Percentiles rank a stretch among this genome's conserved stretches.
Conservation (phyloP, 2,329 filamentous ascomycete species). For the Xylariaceae sp. region DNA sequence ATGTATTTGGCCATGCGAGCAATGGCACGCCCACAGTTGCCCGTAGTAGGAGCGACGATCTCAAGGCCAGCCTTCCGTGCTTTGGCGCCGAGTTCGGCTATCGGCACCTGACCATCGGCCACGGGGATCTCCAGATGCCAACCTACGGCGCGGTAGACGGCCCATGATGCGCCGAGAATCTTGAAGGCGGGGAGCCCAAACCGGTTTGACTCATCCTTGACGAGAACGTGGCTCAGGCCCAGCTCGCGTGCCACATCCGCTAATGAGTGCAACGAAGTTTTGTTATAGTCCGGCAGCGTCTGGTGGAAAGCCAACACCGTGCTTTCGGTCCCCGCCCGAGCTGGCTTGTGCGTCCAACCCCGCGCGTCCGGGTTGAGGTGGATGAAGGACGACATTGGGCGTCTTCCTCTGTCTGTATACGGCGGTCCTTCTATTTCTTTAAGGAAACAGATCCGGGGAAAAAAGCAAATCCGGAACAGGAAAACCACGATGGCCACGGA, state of each 20-base stretch:
- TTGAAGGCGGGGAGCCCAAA: conserved; percentile 74
- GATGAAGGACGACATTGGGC: conserved; percentile 20
- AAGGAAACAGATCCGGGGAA: not conserved
- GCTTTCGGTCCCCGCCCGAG: conserved; percentile 12
- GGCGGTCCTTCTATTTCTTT: not conserved
- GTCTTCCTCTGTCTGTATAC: not conserved
- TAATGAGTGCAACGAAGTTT: conserved; percentile 20
- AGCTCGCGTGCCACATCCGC: conserved; percentile 46
- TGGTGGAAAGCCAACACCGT: conserved; percentile 24
- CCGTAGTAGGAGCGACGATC: conserved; percentile 62
- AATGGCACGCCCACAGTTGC: conserved; percentile 73
- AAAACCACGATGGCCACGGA: not conserved
- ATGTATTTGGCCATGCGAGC: conserved; percentile 62
- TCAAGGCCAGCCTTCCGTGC: conserved; percentile 29
- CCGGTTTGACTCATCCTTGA: conserved; percentile 69
- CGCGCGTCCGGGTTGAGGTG: conserved; percentile 21
- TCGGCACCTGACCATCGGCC: conserved; percentile 23
- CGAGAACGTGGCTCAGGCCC: conserved; percentile 52
- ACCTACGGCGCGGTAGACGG: conserved; percentile 53
- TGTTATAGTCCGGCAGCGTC: conserved; percentile 24
- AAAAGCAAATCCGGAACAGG: not conserved
- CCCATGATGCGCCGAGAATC: conserved; percentile 76
- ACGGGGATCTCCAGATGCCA: conserved; percentile 42
- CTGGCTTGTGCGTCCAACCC: conserved; percentile 16
- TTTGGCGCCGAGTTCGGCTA: conserved; percentile 22